These are phyloP conservation scores for Viridothelium virens DNA, from an alignment of 495 filamentous ascomycete species.

Conservation along the genomic window DNA sequence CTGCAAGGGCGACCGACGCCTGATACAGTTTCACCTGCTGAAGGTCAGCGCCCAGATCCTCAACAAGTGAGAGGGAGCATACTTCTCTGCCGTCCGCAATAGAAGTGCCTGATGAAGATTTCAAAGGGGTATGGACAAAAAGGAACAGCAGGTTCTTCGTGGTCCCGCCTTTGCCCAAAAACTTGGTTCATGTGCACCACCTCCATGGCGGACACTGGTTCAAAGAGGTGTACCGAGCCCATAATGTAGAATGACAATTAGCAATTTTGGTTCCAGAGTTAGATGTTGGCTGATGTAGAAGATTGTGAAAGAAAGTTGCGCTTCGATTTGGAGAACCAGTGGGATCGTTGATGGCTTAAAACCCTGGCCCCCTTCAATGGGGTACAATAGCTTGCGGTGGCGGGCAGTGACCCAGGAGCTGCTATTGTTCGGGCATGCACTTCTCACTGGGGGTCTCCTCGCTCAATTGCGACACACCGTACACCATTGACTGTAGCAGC, in stretches of 20 bases:
- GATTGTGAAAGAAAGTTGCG: not conserved
- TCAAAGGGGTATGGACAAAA: not conserved
- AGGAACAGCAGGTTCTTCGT: not conserved
- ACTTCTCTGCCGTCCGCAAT: not conserved
- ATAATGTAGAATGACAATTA: not conserved
- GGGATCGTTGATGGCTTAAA: too few relatives aligned
- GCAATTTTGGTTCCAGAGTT: not conserved
- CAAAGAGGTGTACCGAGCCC: not conserved
- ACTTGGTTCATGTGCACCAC: not conserved
- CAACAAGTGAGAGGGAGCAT: not conserved
- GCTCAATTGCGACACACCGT: too few relatives aligned
- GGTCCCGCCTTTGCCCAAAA: not conserved
- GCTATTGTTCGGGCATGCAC: too few relatives aligned
- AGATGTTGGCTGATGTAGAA: not conserved
- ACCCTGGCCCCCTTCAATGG: too few relatives aligned
- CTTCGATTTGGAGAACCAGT: not conserved
- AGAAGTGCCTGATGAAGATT: not conserved
- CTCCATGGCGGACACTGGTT: not conserved
- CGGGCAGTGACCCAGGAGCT: too few relatives aligned
- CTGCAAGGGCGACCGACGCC: slow-evolving; percentile 2
- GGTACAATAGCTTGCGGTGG: too few relatives aligned
- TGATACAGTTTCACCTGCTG: not conserved
- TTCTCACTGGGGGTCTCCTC: too few relatives aligned
- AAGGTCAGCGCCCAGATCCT: not conserved
- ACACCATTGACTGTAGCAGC: too few relatives aligned